Evolutionary conservation across 306 rosid genomes (phyloP), one percentile per base, ranked within the genome.

Genomic region (Cicer bijugum): DNA sequence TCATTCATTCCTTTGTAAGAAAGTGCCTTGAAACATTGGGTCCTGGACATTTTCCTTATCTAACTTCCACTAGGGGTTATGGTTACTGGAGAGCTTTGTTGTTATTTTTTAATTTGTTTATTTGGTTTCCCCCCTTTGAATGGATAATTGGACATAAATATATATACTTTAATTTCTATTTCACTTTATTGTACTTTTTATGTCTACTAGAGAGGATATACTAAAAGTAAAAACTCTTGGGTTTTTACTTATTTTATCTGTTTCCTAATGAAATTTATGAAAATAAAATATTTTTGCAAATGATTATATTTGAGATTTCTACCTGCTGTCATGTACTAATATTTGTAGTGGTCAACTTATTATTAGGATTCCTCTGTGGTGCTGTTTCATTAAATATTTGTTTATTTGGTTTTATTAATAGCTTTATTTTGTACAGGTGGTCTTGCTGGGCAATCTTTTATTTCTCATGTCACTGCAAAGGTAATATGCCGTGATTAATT

Each of bases 401-500:
- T 61, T 64, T 38, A 75, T 67, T 55, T 6, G 19, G 73, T 71
- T 67, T 65, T 77, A 74, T 82, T 68, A 73, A 59, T 69, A 12
- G 46, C 50, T 69, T 75, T 60, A 5, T 80, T 69, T 75, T 66
- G 23, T 80, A 80, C 95, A 94, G 97, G 89, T 77, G 83, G 92
- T 84, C 88, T 82, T 56, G 83, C 89, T 69, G 98, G 98, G 55
- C 90, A 86, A 76, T 87, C 92, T 42, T 91, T 94, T 78, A 88
- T 77, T 78, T 94, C 98, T 67, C 88, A 85, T 43, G 80, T 94
- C 70, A 84, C 92, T 9, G 90, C 90, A 17, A 94, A 91, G 98
- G 98, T 94, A 84, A 20, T 45, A 45, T 67, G 56, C 56, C 11
- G 23, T 66, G 75, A 44, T 75, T 76, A 57, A 33, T 14, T 80